These are phyloP conservation scores for Phragmites australis DNA, from an alignment of 176 grass and related monocot species.

Conservation along the genomic window DNA sequence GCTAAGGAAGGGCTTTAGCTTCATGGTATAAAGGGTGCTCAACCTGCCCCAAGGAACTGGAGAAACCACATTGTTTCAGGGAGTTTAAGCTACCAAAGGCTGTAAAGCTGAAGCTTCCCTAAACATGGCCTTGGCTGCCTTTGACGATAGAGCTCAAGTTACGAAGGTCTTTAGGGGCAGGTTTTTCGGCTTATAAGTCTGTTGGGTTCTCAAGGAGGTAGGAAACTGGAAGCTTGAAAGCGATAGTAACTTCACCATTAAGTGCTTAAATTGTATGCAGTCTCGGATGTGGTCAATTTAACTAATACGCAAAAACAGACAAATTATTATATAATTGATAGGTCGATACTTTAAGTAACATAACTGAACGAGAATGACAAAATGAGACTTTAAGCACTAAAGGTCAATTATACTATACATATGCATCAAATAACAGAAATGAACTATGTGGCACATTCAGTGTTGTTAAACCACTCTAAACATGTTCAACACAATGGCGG, in stretches of 20 bases:
- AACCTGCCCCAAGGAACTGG: neutral
- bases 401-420: too few species aligned
- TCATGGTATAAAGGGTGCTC: neutral
- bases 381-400: too few species aligned
- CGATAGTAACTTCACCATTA: too few species aligned
- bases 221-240: too few species aligned
- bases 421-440: conserved; percentile 8
- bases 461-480: neutral
- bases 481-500: neutral
- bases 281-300: too few species aligned
- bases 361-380: too few species aligned
- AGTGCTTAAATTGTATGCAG: too few species aligned
- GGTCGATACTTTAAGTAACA: too few species aligned
- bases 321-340: too few species aligned
- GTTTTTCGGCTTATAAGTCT: too few species aligned
- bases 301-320: too few species aligned
- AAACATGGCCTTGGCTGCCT: neutral
- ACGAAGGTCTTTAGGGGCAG: neutral
- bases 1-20: neutral
- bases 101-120: neutral
- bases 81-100: neutral
- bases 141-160: neutral
- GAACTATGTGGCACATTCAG: neutral
- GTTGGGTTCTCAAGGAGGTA: too few species aligned
- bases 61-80: neutral